phyloP scores from a whole-genome alignment of 805 yeast species.

The Yamadazyma takamatsuzukensis region DNA sequence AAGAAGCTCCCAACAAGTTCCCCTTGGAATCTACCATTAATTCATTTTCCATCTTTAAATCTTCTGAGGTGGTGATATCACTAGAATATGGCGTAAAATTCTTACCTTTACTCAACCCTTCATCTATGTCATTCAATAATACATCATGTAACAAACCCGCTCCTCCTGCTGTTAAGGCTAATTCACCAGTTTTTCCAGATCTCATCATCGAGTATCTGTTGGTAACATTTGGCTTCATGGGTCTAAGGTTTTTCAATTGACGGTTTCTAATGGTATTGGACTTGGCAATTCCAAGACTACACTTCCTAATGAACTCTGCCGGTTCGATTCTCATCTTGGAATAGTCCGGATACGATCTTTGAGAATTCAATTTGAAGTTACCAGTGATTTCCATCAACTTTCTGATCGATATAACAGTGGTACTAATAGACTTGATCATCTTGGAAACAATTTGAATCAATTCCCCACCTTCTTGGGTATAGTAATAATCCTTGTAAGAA shows the following conservation, averaged over 20 bases:
- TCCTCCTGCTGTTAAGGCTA: constrained; percentile 47
- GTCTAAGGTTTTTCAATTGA: constrained; percentile 17
- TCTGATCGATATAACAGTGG: constrained; percentile 48
- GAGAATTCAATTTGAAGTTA: constrained; percentile 56
- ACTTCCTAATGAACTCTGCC: constrained; percentile 53
- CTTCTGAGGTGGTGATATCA: constrained; percentile 9
- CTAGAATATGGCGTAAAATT: constrained; percentile 34
- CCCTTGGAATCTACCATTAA: constrained; percentile 49
- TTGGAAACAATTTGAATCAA: constrained; percentile 57
- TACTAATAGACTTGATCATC: constrained; percentile 53
- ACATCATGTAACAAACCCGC: constrained; percentile 40
- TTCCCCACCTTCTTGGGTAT: constrained; percentile 65
- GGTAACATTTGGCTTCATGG: constrained; percentile 16
- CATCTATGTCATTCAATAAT: constrained; percentile 23
- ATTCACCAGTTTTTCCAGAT: constrained; percentile 48
- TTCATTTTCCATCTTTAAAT: constrained; percentile 34
- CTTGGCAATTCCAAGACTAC: constrained; percentile 59
- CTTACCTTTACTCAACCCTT: constrained; percentile 28
- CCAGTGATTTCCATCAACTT: constrained; percentile 55
- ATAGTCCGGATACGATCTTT: constrained; percentile 67
- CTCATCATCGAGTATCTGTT: constrained; percentile 50
- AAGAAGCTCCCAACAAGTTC: constrained; percentile 63
- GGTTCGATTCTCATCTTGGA: constrained; percentile 54
- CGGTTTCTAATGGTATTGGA: constrained; percentile 23
- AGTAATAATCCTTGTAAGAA: constrained; percentile 38